phyloP scores from a whole-genome alignment of 106 monocot species.

The Allium fistulosum region DNA sequence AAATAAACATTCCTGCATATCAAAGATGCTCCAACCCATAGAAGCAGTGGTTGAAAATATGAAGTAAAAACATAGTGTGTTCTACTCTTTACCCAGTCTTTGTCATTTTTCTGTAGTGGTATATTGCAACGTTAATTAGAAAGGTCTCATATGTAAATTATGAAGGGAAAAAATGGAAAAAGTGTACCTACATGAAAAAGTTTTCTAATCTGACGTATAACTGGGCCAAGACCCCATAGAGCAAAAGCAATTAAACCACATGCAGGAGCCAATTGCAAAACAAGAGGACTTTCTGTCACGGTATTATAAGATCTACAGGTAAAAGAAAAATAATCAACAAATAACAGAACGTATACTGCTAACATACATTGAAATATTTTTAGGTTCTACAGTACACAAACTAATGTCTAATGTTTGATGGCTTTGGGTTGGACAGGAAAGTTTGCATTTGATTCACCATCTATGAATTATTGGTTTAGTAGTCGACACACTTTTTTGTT shows the following conservation, averaged over 20 bases:
- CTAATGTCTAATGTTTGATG: too few species aligned
- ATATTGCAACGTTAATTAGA: neutral
- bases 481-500: too few species aligned
- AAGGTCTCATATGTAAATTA: neutral
- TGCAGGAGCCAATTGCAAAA: constrained; percentile 48
- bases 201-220: constrained; percentile 45
- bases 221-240: constrained; percentile 71
- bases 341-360: neutral
- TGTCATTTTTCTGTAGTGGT: constrained; percentile 32
- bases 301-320: constrained; percentile 46
- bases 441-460: too few species aligned
- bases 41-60: constrained; percentile 81
- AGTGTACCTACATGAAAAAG: constrained; percentile 52
- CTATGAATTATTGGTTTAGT: too few species aligned
- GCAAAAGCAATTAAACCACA: constrained; percentile 74
- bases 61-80: constrained; percentile 59
- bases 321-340: neutral
- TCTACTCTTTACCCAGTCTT: constrained; percentile 89
- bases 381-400: too few species aligned
- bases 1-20: constrained; percentile 50
- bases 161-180: neutral
- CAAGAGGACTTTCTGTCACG: constrained; percentile 30
- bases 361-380: too few species aligned
- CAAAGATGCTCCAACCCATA: constrained; percentile 74
- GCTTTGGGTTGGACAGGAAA: too few species aligned